Evolutionary conservation across 2,329 filamentous ascomycete species (phyloP).

Genomic region (Talaromyces islandicus): DNA sequence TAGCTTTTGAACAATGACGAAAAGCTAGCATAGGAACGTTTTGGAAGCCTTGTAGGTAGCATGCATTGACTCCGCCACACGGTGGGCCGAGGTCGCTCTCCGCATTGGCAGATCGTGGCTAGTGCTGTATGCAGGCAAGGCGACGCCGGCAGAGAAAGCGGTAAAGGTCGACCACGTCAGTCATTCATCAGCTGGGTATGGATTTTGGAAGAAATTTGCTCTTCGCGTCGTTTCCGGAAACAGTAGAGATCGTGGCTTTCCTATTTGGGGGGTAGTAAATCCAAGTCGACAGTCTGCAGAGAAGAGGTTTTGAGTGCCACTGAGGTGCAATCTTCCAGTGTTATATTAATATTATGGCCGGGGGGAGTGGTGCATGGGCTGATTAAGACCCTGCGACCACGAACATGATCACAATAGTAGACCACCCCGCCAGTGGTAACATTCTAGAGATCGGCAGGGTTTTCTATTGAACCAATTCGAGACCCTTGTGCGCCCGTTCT

Average conservation of each 20-base stretch:
- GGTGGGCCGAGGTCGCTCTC: conserved; percentile 18
- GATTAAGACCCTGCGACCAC: not conserved
- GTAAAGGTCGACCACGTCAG: conserved; percentile 11
- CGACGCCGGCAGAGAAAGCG: conserved; percentile 8
- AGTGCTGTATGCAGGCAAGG: conserved; percentile 11
- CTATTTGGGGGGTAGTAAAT: not conserved
- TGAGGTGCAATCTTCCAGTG: not conserved
- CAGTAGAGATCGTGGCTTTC: not conserved
- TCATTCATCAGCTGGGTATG: conserved; percentile 8
- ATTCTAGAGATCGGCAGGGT: conserved; percentile 9
- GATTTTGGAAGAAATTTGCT: not conserved
- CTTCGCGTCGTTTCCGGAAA: not conserved
- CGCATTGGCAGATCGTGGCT: conserved; percentile 11
- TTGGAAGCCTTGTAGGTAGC: not conserved
- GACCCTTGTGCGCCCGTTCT: not conserved
- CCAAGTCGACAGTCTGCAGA: not conserved
- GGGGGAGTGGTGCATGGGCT: not conserved
- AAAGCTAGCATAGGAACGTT: not conserved
- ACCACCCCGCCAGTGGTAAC: not conserved
- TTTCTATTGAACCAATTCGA: conserved; percentile 5
- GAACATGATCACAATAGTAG: not conserved
- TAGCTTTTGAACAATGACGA: conserved; percentile 2
- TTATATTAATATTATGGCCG: not conserved
- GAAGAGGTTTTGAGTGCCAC: not conserved
- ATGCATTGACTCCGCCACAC: conserved; percentile 36